A percentile compares a stretch with the other conserved stretches of the same genome.
Evolutionary conservation across 1,284 basidiomycete genomes (phyloP).

Genomic region (Moesziomyces antarcticus): DNA sequence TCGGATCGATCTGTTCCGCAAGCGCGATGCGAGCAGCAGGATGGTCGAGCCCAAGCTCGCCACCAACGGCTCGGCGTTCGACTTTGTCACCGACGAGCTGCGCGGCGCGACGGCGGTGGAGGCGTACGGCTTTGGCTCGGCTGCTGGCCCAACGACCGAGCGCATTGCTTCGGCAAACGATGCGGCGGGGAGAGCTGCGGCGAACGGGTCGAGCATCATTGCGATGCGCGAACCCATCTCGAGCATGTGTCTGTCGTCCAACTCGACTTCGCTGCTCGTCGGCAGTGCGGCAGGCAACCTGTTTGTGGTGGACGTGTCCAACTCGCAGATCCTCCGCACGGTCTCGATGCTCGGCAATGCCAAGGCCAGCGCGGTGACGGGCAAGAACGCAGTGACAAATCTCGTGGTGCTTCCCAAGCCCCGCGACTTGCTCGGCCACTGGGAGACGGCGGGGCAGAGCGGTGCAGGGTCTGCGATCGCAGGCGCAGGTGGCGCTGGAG

Average conservation of each 20-base stretch:
- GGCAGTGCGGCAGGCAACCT: conserved; percentile 73
- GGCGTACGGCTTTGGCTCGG: conserved; percentile 28
- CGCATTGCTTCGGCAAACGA: conserved; percentile 18
- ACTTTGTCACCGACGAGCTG: conserved; percentile 39
- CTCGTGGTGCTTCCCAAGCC: conserved; percentile 41
- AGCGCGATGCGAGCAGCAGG: conserved; percentile 49
- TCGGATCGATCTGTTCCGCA: conserved; percentile 81
- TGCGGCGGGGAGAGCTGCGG: conserved; percentile 12
- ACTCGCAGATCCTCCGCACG: conserved; percentile 86
- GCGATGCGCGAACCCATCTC: conserved; percentile 71
- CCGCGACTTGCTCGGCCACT: conserved; percentile 43
- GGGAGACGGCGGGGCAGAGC: conserved; percentile 21
- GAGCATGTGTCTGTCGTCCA: conserved; percentile 78
- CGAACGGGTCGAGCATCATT: conserved; percentile 35
- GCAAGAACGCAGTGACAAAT: conserved; percentile 56
- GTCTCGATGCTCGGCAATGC: conserved; percentile 69
- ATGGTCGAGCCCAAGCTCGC: conserved; percentile 25
- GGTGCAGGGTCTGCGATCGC: conserved; percentile 19
- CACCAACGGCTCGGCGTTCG: conserved; percentile 21
- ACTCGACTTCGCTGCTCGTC: conserved; percentile 73
- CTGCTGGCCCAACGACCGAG: conserved; percentile 18
- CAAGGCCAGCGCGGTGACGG: conserved; percentile 31
- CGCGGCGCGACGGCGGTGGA: conserved; percentile 25
- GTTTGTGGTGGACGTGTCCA: conserved; percentile 85
- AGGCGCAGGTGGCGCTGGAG: conserved; percentile 16